These are phyloP conservation scores for Xylaria sp. DNA, from an alignment of 2,329 filamentous ascomycete genomes.

Conservation along the genomic window DNA sequence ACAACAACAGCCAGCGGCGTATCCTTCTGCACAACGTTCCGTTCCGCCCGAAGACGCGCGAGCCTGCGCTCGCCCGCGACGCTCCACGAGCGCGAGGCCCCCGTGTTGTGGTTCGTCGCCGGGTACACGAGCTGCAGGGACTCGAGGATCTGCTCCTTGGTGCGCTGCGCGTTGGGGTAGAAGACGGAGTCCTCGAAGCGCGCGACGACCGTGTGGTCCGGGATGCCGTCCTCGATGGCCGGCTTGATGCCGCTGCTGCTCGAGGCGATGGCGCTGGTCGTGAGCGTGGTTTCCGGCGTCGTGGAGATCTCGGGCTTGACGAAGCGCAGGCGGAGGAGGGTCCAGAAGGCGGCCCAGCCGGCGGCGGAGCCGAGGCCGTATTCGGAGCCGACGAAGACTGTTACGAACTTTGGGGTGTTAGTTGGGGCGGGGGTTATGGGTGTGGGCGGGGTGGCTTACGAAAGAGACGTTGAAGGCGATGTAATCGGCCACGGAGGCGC, in stretches of 20 bases:
- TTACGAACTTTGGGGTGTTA: conserved; percentile 44
- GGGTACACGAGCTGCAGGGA: conserved; percentile 31
- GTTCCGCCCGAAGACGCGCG: conserved; percentile 25
- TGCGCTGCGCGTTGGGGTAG: conserved; percentile 55
- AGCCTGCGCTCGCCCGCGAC: conserved; percentile 29
- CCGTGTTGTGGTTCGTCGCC: conserved; percentile 21
- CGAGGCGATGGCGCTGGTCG: not conserved
- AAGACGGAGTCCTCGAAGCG: conserved; percentile 53
- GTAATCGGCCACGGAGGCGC: conserved; percentile 59
- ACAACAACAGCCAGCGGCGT: conserved; percentile 29
- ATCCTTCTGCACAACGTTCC: conserved; percentile 22
- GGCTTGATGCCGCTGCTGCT: not conserved
- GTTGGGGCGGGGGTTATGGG: not conserved
- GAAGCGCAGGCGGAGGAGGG: conserved; percentile 55
- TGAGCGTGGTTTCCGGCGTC: not conserved
- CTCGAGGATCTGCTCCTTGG: conserved; percentile 28
- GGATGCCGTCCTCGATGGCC: conserved; percentile 25
- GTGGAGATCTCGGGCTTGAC: conserved; percentile 18
- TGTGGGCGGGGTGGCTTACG: conserved; percentile 11
- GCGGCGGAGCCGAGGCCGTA: conserved; percentile 55
- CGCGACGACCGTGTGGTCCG: conserved; percentile 50
- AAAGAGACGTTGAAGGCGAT: conserved; percentile 58
- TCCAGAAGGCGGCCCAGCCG: conserved; percentile 59
- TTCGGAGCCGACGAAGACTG: conserved; percentile 55
- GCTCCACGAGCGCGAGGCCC: conserved; percentile 29